Conservation (phyloP, 2,329 filamentous ascomycete species). For the Grosmannia clavigera region DNA sequence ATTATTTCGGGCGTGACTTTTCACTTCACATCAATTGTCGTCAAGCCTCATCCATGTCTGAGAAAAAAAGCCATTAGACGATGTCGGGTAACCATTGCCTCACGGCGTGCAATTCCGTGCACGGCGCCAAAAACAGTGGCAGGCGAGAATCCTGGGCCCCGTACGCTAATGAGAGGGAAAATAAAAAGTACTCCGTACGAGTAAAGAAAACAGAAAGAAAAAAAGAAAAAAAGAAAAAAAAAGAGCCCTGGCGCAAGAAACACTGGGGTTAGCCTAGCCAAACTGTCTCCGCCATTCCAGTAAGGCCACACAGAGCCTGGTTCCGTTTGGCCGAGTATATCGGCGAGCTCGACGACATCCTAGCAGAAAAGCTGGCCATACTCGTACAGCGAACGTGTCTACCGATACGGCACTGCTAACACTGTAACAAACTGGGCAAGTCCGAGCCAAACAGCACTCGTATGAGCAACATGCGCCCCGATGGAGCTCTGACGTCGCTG, state of each 20-base stretch:
- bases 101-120: neutral
- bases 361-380: neutral
- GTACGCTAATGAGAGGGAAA: neutral
- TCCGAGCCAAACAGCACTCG: neutral
- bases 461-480: neutral
- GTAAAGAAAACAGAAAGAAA: neutral
- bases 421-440: neutral
- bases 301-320: neutral
- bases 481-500: neutral
- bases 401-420: neutral
- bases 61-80: neutral
- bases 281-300: neutral
- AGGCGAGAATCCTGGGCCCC: neutral
- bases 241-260: neutral
- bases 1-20: too few relatives aligned
- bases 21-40: neutral
- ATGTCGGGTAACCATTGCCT: neutral
- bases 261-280: neutral
- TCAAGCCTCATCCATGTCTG: neutral
- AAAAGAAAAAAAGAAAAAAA: neutral
- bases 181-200: neutral
- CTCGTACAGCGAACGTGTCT: neutral
- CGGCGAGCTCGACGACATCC: neutral
- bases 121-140: neutral
- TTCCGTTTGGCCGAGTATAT: constrained; percentile 4